Percentiles rank a stretch among this genome's conserved stretches.
Conservation (phyloP, 345 rosid genomes). For the Lenwebbia sp. region DNA sequence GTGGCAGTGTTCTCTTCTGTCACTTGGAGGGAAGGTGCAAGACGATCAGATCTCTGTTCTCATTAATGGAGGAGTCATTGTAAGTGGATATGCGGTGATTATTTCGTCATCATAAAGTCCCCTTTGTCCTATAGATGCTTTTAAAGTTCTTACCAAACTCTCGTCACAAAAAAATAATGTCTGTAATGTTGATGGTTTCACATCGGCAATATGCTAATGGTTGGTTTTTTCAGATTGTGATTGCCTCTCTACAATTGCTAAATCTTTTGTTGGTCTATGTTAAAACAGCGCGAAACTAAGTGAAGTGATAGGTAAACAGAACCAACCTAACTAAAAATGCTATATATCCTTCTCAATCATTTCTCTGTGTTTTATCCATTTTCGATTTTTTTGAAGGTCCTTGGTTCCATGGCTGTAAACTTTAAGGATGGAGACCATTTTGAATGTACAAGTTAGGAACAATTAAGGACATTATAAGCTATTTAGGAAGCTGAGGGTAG, state of each 20-base stretch:
- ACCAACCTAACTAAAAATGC: not conserved
- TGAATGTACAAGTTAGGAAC: not conserved
- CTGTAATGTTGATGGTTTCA: not conserved
- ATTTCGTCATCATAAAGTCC: not conserved
- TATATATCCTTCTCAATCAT: not conserved
- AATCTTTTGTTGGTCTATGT: not conserved
- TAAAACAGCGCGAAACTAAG: not conserved
- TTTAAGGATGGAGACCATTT: not conserved
- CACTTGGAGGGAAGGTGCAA: conserved; percentile 66
- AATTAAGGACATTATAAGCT: not conserved
- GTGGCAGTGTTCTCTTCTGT: conserved; percentile 57
- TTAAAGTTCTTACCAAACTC: not conserved
- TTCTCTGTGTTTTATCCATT: not conserved
- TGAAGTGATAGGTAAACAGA: not conserved
- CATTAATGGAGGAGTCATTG: conserved; percentile 79
- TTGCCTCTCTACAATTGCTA: not conserved
- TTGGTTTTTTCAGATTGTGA: not conserved
- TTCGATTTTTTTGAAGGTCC: not conserved
- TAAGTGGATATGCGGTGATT: conserved; percentile 28
- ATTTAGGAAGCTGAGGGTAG: not conserved
- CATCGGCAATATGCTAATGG: not conserved
- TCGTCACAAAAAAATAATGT: not conserved
- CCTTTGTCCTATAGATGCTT: not conserved
- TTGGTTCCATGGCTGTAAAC: not conserved
- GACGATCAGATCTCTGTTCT: conserved; percentile 64